Conservation (phyloP, 1,284 basidiomycete species). For the Pisolithus thermaeus region DNA sequence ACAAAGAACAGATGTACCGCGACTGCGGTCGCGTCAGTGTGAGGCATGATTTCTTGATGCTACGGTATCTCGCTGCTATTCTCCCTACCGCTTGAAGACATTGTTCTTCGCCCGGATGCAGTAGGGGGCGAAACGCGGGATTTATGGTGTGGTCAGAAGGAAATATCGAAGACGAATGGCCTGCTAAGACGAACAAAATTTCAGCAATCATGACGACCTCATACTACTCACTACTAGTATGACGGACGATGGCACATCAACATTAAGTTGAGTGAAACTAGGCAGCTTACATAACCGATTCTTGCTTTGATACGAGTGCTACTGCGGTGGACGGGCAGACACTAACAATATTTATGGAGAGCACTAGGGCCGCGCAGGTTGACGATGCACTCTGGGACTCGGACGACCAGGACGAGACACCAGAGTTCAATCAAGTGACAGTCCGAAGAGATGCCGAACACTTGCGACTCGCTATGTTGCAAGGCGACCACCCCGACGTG, state of each 20-base stretch:
- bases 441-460: slow-evolving; percentile 55
- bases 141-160: slow-evolving; percentile 52
- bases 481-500: slow-evolving; percentile 22
- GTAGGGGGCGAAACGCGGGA: slow-evolving; percentile 60
- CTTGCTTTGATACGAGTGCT: slow-evolving; percentile 15
- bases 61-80: slow-evolving; percentile 68
- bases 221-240: neutral
- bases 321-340: neutral
- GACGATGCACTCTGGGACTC: slow-evolving; percentile 66
- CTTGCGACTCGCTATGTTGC: slow-evolving; percentile 25
- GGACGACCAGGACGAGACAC: slow-evolving; percentile 41
- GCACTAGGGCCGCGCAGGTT: no score
- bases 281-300: slow-evolving; percentile 4
- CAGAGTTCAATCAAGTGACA: slow-evolving; percentile 51
- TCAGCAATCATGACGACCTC: slow-evolving; percentile 69
- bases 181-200: slow-evolving; percentile 75
- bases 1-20: slow-evolving; percentile 72
- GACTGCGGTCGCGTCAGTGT: slow-evolving; percentile 55
- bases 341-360: no score
- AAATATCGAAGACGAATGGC: slow-evolving; percentile 82
- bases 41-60: slow-evolving; percentile 53
- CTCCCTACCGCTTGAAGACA: slow-evolving; percentile 69
- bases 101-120: slow-evolving; percentile 84
- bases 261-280: slow-evolving; percentile 4
- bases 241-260: no score